Conservation (phyloP, 2,329 filamentous ascomycete species). For the Amauroascus niger region DNA sequence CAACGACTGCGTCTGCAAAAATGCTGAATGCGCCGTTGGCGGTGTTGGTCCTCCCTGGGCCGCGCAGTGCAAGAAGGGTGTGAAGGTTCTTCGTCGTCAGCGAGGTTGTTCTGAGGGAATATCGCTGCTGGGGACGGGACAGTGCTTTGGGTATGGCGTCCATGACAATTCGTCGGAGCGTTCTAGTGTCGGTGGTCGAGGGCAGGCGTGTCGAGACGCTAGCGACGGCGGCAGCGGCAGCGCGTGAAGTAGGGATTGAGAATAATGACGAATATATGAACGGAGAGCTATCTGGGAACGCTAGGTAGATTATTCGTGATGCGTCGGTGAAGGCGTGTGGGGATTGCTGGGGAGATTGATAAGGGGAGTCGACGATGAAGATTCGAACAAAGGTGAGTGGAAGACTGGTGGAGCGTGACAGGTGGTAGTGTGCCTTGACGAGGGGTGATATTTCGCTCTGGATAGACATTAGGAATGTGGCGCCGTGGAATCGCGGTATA, state of each 20-base stretch:
- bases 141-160: conserved; percentile 75
- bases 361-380: conserved; percentile 70
- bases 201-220: conserved; percentile 2
- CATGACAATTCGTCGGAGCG: conserved; percentile 60
- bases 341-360: conserved; percentile 46
- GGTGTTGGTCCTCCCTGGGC: conserved; percentile 58
- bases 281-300: conserved; percentile 71
- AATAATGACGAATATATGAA: conserved; percentile 58
- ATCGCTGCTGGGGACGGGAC: conserved; percentile 63
- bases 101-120: conserved; percentile 57
- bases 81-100: conserved; percentile 62
- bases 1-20: conserved; percentile 56
- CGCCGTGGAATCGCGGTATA: conserved; percentile 65
- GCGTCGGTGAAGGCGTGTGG: conserved; percentile 44
- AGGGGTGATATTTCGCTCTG: conserved; percentile 65
- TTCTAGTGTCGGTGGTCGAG: conserved; percentile 46
- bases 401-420: conserved; percentile 56
- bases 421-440: conserved; percentile 73
- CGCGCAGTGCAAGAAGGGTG: conserved; percentile 59
- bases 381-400: conserved; percentile 67
- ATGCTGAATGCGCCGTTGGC: conserved; percentile 71
- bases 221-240: conserved; percentile 28
- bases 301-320: conserved; percentile 64
- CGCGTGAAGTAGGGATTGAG: conserved; percentile 31
- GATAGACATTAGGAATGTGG: conserved; percentile 67